Percentiles rank a stretch among this genome's conserved stretches.
Conservation (phyloP, 2,329 filamentous ascomycete species). For the Mycosphaerella sp. region DNA sequence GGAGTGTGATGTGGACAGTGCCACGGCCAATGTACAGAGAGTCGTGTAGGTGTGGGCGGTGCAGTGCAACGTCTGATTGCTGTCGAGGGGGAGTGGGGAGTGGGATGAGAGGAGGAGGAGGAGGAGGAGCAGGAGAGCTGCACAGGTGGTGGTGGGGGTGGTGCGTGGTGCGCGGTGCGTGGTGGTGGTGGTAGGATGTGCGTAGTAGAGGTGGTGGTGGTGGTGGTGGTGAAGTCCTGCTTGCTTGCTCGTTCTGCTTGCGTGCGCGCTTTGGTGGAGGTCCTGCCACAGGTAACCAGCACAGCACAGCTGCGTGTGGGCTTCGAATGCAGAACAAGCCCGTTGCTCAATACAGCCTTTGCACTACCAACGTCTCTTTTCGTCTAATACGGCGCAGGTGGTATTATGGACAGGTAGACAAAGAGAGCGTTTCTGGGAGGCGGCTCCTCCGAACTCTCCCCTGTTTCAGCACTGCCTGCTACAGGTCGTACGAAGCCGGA, state of each 20-base stretch:
- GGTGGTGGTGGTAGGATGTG: not conserved
- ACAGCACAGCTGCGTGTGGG: conserved; percentile 5
- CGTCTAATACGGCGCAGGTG: conserved; percentile 1
- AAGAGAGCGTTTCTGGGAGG: not conserved
- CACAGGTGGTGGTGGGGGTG: not conserved
- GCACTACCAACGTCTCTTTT: conserved; percentile 7
- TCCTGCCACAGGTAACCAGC: not conserved
- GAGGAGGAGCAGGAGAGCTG: not conserved
- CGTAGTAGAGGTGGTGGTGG: not conserved
- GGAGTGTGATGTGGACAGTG: conserved; percentile 20
- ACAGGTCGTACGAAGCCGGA: conserved; percentile 11
- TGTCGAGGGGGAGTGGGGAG: not conserved
- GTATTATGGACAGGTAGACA: conserved; percentile 3
- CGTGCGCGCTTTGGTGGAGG: not conserved
- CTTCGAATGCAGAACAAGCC: not conserved
- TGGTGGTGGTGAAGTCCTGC: conserved; percentile 14
- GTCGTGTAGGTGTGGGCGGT: not conserved
- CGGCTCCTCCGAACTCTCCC: conserved; percentile 8
- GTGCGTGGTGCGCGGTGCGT: not conserved
- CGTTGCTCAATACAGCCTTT: conserved; percentile 1
- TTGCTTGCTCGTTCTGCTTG: not conserved
- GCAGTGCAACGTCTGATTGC: not conserved
- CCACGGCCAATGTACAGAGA: conserved; percentile 18
- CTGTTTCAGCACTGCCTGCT: conserved; percentile 12
- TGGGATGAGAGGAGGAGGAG: too few relatives aligned